Conservation (phyloP, 495 filamentous ascomycete species). For the Podospora comata region DNA sequence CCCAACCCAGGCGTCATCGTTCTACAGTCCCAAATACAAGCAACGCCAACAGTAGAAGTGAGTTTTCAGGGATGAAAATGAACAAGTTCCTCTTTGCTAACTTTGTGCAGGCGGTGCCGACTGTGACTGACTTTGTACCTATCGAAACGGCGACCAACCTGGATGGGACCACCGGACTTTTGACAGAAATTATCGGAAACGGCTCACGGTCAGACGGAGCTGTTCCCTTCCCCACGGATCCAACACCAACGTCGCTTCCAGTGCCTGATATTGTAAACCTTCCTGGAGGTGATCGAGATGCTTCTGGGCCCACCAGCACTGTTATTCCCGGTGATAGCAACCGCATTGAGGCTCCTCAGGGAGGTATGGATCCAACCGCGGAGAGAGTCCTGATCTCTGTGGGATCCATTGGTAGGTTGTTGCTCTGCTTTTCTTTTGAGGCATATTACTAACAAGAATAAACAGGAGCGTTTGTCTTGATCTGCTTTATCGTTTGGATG, state of each 20-base stretch:
- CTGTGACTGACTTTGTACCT: conserved; percentile 14
- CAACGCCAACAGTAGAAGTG: conserved; percentile 17
- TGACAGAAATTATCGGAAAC: neutral
- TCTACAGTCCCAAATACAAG: conserved; percentile 9
- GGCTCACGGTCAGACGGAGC: neutral
- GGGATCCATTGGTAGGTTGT: conserved; percentile 47
- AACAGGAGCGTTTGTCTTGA: conserved; percentile 40
- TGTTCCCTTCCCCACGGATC: neutral
- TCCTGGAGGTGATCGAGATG: conserved; percentile 1
- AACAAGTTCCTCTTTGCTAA: neutral
- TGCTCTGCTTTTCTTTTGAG: neutral
- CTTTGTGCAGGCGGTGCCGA: conserved; percentile 11
- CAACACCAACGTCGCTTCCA: neutral
- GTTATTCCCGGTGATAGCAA: conserved; percentile 18
- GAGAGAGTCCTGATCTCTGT: conserved; percentile 47
- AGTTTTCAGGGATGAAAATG: neutral
- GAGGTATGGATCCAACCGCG: conserved; percentile 34
- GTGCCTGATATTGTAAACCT: neutral
- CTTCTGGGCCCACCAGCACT: conserved; percentile 17
- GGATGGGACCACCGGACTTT: neutral
- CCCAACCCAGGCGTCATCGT: conserved; percentile 13
- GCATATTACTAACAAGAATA: conserved; percentile 5
- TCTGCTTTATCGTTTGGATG: conserved; percentile 42
- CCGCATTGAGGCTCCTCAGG: conserved; percentile 10
- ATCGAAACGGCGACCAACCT: neutral